Percentiles rank a stretch among this genome's conserved stretches.
Evolutionary conservation across 1,284 basidiomycete genomes (phyloP).

Genomic region (Phenoliferia sp.): DNA sequence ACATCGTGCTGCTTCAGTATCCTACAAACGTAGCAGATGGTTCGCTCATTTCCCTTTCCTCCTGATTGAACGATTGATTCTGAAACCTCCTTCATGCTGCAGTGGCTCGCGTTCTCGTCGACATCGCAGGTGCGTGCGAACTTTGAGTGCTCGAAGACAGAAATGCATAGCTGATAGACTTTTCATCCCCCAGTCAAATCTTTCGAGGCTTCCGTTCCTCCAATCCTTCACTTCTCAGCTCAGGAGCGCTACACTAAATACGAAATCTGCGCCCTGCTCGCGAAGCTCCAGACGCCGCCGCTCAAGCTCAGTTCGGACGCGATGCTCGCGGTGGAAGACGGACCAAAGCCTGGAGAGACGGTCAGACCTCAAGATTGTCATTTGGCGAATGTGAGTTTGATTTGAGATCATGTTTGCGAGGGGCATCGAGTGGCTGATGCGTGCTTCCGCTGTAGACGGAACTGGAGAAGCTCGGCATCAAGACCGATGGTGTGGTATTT

Average conservation of each 20-base stretch:
- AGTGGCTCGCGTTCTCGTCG: slow-evolving; percentile 44
- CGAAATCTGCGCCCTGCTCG: slow-evolving; percentile 71
- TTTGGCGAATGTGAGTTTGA: slow-evolving; percentile 41
- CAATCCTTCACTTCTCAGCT: slow-evolving; percentile 69
- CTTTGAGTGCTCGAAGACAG: neutral
- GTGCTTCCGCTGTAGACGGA: slow-evolving; percentile 3
- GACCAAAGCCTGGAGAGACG: slow-evolving; percentile 58
- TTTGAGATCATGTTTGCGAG: too few species aligned
- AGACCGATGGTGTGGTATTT: slow-evolving; percentile 18
- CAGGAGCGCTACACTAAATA: slow-evolving; percentile 74
- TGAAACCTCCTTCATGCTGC: neutral
- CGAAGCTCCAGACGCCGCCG: slow-evolving; percentile 53
- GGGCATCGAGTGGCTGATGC: neutral
- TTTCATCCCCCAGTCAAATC: neutral
- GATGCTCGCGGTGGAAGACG: slow-evolving; percentile 60
- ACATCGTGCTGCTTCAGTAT: slow-evolving; percentile 42
- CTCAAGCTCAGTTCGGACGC: slow-evolving; percentile 49
- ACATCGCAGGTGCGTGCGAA: slow-evolving; percentile 59
- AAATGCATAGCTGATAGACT: neutral
- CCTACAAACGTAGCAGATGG: slow-evolving; percentile 60
- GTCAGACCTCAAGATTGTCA: slow-evolving; percentile 66
- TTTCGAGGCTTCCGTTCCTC: slow-evolving; percentile 55
- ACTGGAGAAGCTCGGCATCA: slow-evolving; percentile 26
- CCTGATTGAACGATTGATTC: neutral
- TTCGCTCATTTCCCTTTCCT: neutral